Percentiles rank a stretch among this genome's conserved stretches.
Evolutionary conservation across 83 land plant species (phyloP).

Genomic region (Isoetes engelmannii): DNA sequence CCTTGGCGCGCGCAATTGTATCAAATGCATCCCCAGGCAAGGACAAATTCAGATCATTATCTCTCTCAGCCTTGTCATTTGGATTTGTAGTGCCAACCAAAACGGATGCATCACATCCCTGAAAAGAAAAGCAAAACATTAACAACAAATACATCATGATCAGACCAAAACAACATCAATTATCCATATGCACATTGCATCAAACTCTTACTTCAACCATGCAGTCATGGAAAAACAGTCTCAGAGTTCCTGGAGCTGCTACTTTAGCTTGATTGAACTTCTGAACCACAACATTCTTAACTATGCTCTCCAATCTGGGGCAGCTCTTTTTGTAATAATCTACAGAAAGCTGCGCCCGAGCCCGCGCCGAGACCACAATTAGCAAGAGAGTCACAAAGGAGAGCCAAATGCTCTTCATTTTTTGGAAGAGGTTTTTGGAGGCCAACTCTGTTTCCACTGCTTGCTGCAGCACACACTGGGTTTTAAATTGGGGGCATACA

Average conservation of each 20-base stretch:
- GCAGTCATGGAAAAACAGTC: slow-evolving; percentile 50
- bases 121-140: neutral
- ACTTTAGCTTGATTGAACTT: slow-evolving; percentile 33
- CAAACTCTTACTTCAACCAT: too few relatives aligned
- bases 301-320: slow-evolving; percentile 35
- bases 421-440: too few relatives aligned
- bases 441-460: too few relatives aligned
- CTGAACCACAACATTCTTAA: slow-evolving; percentile 16
- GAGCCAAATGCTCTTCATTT: too few relatives aligned
- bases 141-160: too few relatives aligned
- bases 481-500: too few relatives aligned
- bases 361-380: too few relatives aligned
- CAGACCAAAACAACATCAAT: too few relatives aligned
- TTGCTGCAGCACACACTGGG: too few relatives aligned
- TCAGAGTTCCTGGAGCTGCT: slow-evolving; percentile 33
- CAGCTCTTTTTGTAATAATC: slow-evolving; percentile 32
- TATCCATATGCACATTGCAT: too few relatives aligned
- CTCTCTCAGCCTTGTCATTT: slow-evolving; percentile 41
- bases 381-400: too few relatives aligned
- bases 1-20: slow-evolving; percentile 50
- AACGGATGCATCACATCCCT: slow-evolving; percentile 54
- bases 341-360: slow-evolving; percentile 20
- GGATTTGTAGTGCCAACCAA: slow-evolving; percentile 38
- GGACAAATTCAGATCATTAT: slow-evolving; percentile 31
- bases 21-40: slow-evolving; percentile 41